Conservation (phyloP, 352 stramenopile genomes). For the Pythium utonaiense region DNA sequence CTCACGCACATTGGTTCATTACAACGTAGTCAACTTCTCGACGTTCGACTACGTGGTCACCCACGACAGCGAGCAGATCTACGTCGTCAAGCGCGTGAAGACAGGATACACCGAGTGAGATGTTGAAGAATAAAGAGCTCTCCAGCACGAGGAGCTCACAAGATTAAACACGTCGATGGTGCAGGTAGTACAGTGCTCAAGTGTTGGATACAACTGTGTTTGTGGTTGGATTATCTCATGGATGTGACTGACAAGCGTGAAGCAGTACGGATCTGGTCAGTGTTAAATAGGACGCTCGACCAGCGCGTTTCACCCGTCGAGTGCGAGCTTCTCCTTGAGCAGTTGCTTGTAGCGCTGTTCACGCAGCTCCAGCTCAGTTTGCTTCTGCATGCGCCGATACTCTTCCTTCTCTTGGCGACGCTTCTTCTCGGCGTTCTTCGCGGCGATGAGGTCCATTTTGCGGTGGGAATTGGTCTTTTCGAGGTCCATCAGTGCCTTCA, state of each 20-base stretch:
- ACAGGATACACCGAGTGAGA: slow-evolving; percentile 6
- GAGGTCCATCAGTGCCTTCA: slow-evolving; percentile 92
- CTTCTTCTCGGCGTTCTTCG: slow-evolving; percentile 88
- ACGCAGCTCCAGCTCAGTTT: slow-evolving; percentile 58
- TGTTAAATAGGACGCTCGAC: too few species aligned
- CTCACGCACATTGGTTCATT: slow-evolving; percentile 1
- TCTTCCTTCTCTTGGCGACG: slow-evolving; percentile 88
- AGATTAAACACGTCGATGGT: not conserved
- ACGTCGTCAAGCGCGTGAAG: slow-evolving; percentile 68
- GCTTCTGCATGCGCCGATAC: slow-evolving; percentile 64
- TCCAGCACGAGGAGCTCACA: not conserved
- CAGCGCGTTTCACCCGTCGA: slow-evolving; percentile 31
- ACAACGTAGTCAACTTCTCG: slow-evolving; percentile 50
- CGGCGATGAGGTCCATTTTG: slow-evolving; percentile 90
- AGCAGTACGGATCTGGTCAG: too few species aligned
- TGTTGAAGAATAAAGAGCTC: not conserved
- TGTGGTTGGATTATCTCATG: too few species aligned
- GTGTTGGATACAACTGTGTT: too few species aligned
- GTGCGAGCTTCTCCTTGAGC: slow-evolving; percentile 78
- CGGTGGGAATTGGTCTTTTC: slow-evolving; percentile 92
- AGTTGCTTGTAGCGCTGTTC: slow-evolving; percentile 67
- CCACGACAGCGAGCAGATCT: slow-evolving; percentile 57
- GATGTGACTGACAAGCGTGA: too few species aligned
- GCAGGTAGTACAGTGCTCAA: too few species aligned
- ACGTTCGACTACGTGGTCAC: slow-evolving; percentile 69